Evolutionary conservation across 768 basidiomycete genomes (phyloP).

Genomic region (Dentipellis fragilis): DNA sequence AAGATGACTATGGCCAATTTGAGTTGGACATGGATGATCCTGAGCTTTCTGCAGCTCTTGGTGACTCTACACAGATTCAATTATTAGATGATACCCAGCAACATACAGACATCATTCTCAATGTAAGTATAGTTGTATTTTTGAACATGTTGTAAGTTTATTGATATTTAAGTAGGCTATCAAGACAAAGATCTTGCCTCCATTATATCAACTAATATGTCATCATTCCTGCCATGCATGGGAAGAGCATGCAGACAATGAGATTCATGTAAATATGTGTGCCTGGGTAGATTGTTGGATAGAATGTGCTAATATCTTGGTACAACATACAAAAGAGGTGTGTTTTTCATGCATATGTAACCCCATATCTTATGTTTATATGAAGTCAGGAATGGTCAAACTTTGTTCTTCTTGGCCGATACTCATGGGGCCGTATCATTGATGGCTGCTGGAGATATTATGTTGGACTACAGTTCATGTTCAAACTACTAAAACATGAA

Average conservation of each 20-base stretch:
- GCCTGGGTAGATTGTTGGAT: not conserved
- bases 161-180: not conserved
- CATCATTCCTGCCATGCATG: not conserved
- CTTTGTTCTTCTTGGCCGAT: not conserved
- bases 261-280: too few species aligned
- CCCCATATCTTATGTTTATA: not conserved
- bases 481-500: not conserved
- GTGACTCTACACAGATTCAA: not conserved
- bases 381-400: not conserved
- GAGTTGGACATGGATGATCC: conserved; percentile 57
- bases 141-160: not conserved
- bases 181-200: too few species aligned
- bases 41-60: conserved; percentile 41
- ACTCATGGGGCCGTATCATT: not conserved
- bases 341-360: not conserved
- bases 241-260: not conserved
- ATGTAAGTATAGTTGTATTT: not conserved
- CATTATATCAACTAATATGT: not conserved
- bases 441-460: not conserved
- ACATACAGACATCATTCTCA: not conserved
- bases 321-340: not conserved
- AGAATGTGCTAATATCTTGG: not conserved
- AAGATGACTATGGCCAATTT: conserved; percentile 60
- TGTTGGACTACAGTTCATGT: not conserved
- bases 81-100: not conserved